Conservation (phyloP, 2,329 filamentous ascomycete species). For the Fusarium ramigenum region DNA sequence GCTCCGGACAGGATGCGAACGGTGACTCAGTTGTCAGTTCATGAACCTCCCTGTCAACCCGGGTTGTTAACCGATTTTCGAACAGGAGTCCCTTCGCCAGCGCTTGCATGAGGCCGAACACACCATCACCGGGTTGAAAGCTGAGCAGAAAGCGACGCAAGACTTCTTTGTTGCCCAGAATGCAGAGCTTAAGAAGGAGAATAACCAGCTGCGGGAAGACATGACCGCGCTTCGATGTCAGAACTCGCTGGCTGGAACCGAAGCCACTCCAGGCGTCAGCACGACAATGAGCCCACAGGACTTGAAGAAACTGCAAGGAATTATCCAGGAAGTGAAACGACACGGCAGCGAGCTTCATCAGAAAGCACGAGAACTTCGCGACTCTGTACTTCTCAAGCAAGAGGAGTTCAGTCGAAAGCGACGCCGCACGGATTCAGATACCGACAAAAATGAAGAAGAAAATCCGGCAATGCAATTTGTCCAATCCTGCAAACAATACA, state of each 20-base stretch:
- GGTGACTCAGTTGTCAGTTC: neutral
- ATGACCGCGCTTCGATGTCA: fast-evolving
- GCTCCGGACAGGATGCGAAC: neutral
- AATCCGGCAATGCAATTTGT: fast-evolving
- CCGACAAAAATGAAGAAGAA: neutral
- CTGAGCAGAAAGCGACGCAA: neutral
- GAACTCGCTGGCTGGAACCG: neutral
- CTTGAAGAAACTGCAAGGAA: fast-evolving
- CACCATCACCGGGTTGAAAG: neutral
- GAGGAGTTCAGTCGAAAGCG: neutral
- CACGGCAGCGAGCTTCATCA: neutral
- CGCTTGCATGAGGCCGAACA: neutral
- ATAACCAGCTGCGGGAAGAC: neutral
- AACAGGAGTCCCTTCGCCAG: neutral
- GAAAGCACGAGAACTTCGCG: neutral
- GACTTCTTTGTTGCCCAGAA: fast-evolving
- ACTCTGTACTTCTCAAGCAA: neutral
- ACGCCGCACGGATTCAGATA: neutral
- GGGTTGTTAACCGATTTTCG: neutral
- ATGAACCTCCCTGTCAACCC: neutral
- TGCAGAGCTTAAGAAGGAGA: neutral
- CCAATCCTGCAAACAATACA: neutral
- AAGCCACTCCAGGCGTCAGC: neutral
- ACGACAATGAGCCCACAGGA: neutral
- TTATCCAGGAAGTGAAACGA: neutral